Percentiles rank a stretch among this genome's conserved stretches.
phyloP scores from a whole-genome alignment of 805 yeast species.

The Sugiyamaella floridensis region DNA sequence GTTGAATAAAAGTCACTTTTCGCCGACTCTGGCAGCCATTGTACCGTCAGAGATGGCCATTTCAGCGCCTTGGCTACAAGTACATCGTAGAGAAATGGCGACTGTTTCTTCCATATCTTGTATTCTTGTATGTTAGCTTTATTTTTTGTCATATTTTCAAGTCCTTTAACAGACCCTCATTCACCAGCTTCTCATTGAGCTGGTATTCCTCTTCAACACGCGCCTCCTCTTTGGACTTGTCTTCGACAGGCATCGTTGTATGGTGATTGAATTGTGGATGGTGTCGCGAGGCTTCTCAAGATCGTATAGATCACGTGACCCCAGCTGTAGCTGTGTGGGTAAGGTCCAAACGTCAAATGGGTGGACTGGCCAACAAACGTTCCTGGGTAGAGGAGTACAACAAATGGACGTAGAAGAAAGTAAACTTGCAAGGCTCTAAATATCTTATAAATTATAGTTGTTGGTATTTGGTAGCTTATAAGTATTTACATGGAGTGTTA shows the following conservation, averaged over 20 bases:
- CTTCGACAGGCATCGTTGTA: neutral
- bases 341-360: no score
- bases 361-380: no score
- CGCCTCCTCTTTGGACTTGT: conserved; percentile 4
- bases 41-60: conserved; percentile 57
- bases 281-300: no score
- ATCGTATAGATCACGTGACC: no score
- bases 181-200: conserved; percentile 20
- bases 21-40: conserved; percentile 51
- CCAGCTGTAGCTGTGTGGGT: no score
- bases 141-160: neutral
- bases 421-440: no score
- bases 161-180: conserved; percentile 18
- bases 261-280: neutral
- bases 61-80: conserved; percentile 46
- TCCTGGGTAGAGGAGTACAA: no score
- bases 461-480: no score
- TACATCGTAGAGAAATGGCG: conserved; percentile 51
- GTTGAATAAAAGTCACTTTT: conserved; percentile 26
- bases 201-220: conserved; percentile 13
- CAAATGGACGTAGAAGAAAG: no score
- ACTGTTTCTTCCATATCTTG: conserved; percentile 57
- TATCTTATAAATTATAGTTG: no score
- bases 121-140: conserved; percentile 33
- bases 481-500: no score